A percentile compares a stretch with the other conserved stretches of the same genome.
phyloP scores from a whole-genome alignment of 345 rosid genomes.

The Xanthoceras sorbifolium region DNA sequence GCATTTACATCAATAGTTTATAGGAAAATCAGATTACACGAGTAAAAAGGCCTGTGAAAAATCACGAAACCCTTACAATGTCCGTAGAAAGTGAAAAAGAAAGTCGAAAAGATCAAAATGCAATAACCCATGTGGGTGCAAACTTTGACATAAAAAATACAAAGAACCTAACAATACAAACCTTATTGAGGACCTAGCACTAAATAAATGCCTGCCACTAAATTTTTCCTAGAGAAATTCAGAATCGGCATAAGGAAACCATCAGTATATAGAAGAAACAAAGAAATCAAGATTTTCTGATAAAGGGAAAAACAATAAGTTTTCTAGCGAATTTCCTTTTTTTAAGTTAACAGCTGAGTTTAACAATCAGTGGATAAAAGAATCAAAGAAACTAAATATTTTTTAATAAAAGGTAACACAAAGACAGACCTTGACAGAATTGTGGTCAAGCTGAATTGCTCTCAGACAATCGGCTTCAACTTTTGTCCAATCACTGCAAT shows the following conservation, averaged over 20 bases:
- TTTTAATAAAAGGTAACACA: background rate
- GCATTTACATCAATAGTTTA: background rate
- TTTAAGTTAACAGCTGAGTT: too few relatives aligned
- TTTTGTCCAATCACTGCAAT: constrained; percentile 71
- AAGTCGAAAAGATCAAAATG: background rate
- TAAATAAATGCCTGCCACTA: background rate
- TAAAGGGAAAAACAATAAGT: too few relatives aligned
- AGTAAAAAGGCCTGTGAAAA: background rate
- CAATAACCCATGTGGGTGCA: background rate
- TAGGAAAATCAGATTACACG: background rate
- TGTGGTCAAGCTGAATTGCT: constrained; percentile 73
- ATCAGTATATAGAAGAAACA: too few relatives aligned
- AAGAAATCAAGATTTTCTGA: too few relatives aligned
- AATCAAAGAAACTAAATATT: background rate
- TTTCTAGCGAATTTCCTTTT: too few relatives aligned
- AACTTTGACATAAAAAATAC: background rate
- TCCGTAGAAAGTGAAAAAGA: background rate
- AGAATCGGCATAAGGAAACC: too few relatives aligned
- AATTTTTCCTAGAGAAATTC: background rate
- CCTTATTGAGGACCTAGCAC: too few relatives aligned
- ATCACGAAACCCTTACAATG: background rate
- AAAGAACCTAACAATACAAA: too few relatives aligned
- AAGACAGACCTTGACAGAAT: constrained; percentile 60
- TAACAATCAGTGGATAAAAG: background rate
- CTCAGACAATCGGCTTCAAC: constrained; percentile 80